Conservation (phyloP, 495 filamentous ascomycete species). For the Cercophora sp. region DNA sequence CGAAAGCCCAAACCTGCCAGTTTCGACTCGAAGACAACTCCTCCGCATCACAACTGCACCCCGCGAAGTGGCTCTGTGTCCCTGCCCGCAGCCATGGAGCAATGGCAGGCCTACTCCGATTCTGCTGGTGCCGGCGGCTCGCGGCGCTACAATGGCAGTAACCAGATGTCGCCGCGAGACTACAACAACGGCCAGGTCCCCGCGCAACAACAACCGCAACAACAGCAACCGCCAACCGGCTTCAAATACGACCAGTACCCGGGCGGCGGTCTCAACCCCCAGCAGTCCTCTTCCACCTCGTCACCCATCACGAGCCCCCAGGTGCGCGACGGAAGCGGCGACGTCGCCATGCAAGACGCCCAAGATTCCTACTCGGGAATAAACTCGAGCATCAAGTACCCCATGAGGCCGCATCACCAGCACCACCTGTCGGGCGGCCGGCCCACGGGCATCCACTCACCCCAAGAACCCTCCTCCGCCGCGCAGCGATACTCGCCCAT, state of each 20-base stretch:
- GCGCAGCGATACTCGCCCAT: slow-evolving; percentile 93
- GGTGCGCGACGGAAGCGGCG: slow-evolving; percentile 69
- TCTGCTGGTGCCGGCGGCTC: slow-evolving; percentile 38
- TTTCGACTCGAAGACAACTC: slow-evolving; percentile 10
- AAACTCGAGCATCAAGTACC: slow-evolving; percentile 64
- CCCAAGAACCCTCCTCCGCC: slow-evolving; percentile 73
- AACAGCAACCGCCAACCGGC: slow-evolving; percentile 58
- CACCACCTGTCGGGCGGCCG: slow-evolving; percentile 50
- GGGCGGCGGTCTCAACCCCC: slow-evolving; percentile 48
- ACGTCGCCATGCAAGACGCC: slow-evolving; percentile 90
- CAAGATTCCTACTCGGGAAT: slow-evolving; percentile 60
- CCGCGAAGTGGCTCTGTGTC: slow-evolving; percentile 10
- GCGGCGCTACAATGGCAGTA: slow-evolving; percentile 49
- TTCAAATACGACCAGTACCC: slow-evolving; percentile 76
- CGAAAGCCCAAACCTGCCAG: slow-evolving; percentile 13
- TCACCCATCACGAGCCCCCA: slow-evolving; percentile 65
- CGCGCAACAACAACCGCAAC: slow-evolving; percentile 43
- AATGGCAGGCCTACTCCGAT: slow-evolving; percentile 52
- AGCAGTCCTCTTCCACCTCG: slow-evolving; percentile 54
- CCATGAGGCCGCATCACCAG: slow-evolving; percentile 65
- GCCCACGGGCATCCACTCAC: slow-evolving; percentile 50
- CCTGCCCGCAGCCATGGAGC: slow-evolving; percentile 50
- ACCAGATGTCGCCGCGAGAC: slow-evolving; percentile 44
- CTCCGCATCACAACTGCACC: slow-evolving; percentile 11
- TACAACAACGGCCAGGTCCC: slow-evolving; percentile 32